Percentiles rank a stretch among this genome's conserved stretches.
Evolutionary conservation across 2,329 filamentous ascomycete genomes (phyloP).

Genomic region (Dactylellina parvicollis): DNA sequence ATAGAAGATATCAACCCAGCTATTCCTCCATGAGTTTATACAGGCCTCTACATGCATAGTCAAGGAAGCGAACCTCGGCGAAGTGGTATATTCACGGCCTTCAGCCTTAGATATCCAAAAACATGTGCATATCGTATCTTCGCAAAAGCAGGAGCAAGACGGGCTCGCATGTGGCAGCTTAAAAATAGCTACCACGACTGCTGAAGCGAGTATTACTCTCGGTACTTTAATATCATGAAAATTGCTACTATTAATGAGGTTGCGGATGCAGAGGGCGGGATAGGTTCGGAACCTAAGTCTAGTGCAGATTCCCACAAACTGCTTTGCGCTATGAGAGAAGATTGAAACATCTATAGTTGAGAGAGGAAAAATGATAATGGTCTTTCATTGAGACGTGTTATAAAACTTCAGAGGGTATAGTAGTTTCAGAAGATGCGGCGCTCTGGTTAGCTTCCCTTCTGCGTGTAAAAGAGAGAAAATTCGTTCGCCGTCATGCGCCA

Average conservation of each 20-base stretch:
- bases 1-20: neutral
- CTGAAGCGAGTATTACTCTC: neutral
- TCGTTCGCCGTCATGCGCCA: constrained; percentile 24
- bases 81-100: neutral
- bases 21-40: neutral
- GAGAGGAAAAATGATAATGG: neutral
- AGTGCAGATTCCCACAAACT: no score
- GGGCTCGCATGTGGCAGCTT: neutral
- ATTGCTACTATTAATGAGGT: no score
- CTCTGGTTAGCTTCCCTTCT: constrained; percentile 28
- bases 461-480: constrained; percentile 28
- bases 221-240: no score
- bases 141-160: neutral
- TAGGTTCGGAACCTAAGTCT: no score
- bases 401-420: constrained; percentile 9
- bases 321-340: no score
- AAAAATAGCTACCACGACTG: neutral
- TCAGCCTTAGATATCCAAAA: neutral
- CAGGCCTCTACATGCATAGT: no score
- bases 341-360: neutral
- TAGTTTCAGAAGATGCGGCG: constrained; percentile 20
- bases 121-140: neutral
- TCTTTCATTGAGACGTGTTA: neutral
- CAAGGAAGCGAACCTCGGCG: constrained; percentile 7
- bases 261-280: no score